Evolutionary conservation across 179 eudicot species (phyloP), one percentile per base, ranked within the genome.

Genomic region (Spergularia azorica): DNA sequence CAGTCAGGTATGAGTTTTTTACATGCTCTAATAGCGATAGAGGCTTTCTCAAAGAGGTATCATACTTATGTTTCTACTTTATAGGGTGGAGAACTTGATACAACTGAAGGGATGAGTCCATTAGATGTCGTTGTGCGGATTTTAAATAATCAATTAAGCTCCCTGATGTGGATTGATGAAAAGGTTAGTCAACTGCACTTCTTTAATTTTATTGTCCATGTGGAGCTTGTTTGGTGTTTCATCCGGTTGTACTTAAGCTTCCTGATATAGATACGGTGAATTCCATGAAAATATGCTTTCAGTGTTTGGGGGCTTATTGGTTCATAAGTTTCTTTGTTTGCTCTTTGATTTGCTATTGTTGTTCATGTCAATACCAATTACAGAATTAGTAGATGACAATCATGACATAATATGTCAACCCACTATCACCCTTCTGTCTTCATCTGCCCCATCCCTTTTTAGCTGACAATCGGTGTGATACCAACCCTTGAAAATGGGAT

Each of bases 151-250:
- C 98, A 92, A 75, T 77, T 92, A 67, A 92, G 97, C 79, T 94
- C 98, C 65, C 82, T 94, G 79, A 91, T 91, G 96, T 92, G 98
- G 98, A 87, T 92, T 83, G 97, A 92, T 80, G 98, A 94, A 81
- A 94, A 94, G 97, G 98, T 94, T 48, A 80, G 85, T 73, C 12
- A 16, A 26, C 71, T 17, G 57, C 56, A 70, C 54, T 32, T 50
- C n/a, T 26, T 16, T 7, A 0, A 66, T 62, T 64, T 13, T 3
- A 59, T 38, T 16, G 51, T 52, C 36, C 63, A 16, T 46, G 6
- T 63, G 3, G 64, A 63, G 41, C 17, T 52, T 80, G 18, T 39
- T 48, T 21, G 63, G 56, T 46, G 50, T 54, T 67, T 38, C 12
- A 67, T 12, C 48, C 48, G 8, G 48, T 43, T 43, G 48, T 43